Conservation (phyloP, 495 filamentous ascomycete genomes). For the Neurospora sp. region DNA sequence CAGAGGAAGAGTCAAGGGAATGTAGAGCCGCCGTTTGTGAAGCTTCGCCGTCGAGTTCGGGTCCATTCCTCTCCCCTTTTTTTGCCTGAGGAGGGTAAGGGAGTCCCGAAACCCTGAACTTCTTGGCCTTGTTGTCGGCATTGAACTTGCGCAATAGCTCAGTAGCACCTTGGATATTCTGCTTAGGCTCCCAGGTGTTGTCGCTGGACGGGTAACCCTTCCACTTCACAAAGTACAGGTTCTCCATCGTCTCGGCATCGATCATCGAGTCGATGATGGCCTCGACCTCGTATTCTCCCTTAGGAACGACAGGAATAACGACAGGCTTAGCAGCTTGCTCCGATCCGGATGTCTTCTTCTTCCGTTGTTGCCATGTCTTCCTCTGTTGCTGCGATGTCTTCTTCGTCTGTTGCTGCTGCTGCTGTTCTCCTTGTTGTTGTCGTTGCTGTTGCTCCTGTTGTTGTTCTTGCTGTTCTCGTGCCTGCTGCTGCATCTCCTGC, state of each 20-base stretch:
- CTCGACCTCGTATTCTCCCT: conserved; percentile 29
- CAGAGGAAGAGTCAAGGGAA: too few species aligned
- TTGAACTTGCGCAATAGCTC: conserved; percentile 20
- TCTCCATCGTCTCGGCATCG: conserved; percentile 21
- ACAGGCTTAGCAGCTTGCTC: too few species aligned
- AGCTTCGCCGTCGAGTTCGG: too few species aligned
- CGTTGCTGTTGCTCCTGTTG: background rate
- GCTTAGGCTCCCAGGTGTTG: conserved; percentile 37
- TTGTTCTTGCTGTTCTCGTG: background rate
- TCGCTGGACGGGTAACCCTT: conserved; percentile 20
- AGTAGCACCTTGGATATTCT: conserved; percentile 17
- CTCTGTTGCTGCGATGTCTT: too few species aligned
- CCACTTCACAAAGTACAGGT: conserved; percentile 35
- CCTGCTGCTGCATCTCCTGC: background rate
- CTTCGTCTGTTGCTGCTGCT: background rate
- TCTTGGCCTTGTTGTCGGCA: conserved; percentile 15
- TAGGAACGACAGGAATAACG: background rate
- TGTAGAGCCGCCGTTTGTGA: too few species aligned
- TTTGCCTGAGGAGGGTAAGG: too few species aligned
- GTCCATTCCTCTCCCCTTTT: too few species aligned
- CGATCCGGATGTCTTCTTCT: too few species aligned
- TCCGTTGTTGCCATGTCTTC: too few species aligned
- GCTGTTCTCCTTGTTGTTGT: background rate
- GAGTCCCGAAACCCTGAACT: background rate
- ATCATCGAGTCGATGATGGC: conserved; percentile 22